These are phyloP conservation scores for Lecanicillium sp. DNA, from an alignment of 2,329 filamentous ascomycete genomes.

Conservation along the genomic window DNA sequence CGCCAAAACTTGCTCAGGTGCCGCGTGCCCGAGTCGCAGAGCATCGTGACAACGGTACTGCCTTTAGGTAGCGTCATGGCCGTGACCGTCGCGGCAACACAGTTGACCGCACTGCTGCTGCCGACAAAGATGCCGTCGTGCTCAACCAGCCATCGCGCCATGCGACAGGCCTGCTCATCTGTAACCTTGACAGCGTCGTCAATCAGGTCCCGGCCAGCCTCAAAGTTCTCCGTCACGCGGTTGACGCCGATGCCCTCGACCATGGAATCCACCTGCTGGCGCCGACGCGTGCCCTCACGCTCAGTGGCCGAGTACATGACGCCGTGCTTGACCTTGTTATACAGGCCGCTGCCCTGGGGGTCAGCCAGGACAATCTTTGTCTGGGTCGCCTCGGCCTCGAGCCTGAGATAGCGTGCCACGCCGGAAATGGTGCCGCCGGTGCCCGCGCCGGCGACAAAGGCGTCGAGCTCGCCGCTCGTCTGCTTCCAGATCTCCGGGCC, in stretches of 20 bases:
- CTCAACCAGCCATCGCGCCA: constrained; percentile 96
- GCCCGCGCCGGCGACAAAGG: constrained; percentile 87
- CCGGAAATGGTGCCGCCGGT: constrained; percentile 92
- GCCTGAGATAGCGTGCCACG: constrained; percentile 76
- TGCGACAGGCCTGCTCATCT: constrained; percentile 80
- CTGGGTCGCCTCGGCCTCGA: constrained; percentile 47
- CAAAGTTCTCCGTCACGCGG: constrained; percentile 87
- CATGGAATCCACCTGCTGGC: constrained; percentile 89
- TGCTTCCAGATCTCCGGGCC: constrained; percentile 86
- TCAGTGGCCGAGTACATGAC: constrained; percentile 94
- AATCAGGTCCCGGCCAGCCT: constrained; percentile 75
- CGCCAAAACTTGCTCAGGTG: constrained; percentile 85
- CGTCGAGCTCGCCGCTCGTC: constrained; percentile 66
- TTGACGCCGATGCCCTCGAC: constrained; percentile 97
- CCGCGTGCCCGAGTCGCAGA: constrained; percentile 76
- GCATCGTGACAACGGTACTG: constrained; percentile 69
- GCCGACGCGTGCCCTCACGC: constrained; percentile 78
- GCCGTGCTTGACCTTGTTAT: constrained; percentile 84
- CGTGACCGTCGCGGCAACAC: constrained; percentile 67
- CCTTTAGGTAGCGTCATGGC: constrained; percentile 54
- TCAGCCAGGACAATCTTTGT: constrained; percentile 79
- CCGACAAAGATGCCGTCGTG: constrained; percentile 92
- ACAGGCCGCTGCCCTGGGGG: constrained; percentile 87
- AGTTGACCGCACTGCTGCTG: constrained; percentile 95
- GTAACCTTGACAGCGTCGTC: constrained; percentile 86